Evolutionary conservation across 495 filamentous ascomycete genomes (phyloP).

Genomic region (Usnea hakonensis): DNA sequence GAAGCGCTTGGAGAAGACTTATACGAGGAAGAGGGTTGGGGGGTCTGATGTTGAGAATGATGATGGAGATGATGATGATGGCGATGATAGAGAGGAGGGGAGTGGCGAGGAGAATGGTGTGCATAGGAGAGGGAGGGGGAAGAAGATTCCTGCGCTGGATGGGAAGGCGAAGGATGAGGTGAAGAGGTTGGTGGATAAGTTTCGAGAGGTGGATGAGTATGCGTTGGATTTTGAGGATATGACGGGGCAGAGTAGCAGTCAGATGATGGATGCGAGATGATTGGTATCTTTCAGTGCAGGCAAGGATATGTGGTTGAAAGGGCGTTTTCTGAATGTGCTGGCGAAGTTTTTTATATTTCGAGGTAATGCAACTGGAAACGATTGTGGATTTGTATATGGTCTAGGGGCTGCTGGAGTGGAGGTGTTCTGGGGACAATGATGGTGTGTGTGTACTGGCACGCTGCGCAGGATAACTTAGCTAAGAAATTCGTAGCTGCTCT

Average conservation of each 20-base stretch:
- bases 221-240: constrained; percentile 55
- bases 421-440: background rate
- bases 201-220: constrained; percentile 54
- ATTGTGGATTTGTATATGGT: background rate
- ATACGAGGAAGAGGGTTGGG: constrained; percentile 13
- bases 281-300: background rate
- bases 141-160: constrained; percentile 1
- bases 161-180: constrained; percentile 20
- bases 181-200: constrained; percentile 36
- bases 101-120: background rate
- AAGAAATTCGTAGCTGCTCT: background rate
- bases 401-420: background rate
- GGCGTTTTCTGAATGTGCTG: background rate
- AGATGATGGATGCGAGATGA: constrained; percentile 33
- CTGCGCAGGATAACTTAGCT: background rate
- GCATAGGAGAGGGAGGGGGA: background rate
- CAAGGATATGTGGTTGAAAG: background rate
- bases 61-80: background rate
- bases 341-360: background rate
- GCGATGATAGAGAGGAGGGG: background rate
- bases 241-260: constrained; percentile 29
- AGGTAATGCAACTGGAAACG: background rate
- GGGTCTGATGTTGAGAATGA: constrained; percentile 9
- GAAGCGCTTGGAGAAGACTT: constrained; percentile 16
- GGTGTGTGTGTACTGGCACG: background rate